phyloP scores from a whole-genome alignment of 768 basidiomycete genomes.

The Xerocomus spinulosus region DNA sequence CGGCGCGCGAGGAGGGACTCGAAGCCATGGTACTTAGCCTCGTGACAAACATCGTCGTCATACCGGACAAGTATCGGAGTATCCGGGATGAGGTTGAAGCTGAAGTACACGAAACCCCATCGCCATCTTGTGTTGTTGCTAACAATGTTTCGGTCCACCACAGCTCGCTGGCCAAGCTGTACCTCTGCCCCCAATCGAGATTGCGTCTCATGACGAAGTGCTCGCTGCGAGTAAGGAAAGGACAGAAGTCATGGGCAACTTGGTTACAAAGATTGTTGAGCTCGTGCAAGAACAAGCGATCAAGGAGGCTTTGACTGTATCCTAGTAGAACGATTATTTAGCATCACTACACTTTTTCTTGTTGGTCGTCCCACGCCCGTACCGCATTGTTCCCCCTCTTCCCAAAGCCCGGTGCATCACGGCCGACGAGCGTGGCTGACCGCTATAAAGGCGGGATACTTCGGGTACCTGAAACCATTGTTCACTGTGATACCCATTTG shows the following conservation, averaged over 20 bases:
- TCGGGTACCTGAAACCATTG: conserved; percentile 5
- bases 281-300: conserved; percentile 24
- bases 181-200: conserved; percentile 36
- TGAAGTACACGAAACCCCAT: conserved; percentile 46
- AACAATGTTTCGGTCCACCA: neutral
- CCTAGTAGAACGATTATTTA: no score
- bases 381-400: conserved; percentile 7
- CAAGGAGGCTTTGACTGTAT: conserved; percentile 3
- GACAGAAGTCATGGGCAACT: conserved; percentile 62
- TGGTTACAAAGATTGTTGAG: conserved; percentile 65
- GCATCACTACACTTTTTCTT: no score
- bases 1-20: conserved; percentile 69
- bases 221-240: conserved; percentile 59
- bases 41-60: conserved; percentile 82
- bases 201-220: conserved; percentile 80
- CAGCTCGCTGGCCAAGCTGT: conserved; percentile 61
- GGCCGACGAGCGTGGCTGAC: conserved; percentile 17
- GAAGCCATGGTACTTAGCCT: conserved; percentile 77
- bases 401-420: conserved; percentile 16
- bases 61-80: conserved; percentile 59
- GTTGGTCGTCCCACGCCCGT: conserved; percentile 20
- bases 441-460: conserved; percentile 13
- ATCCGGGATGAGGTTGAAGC: conserved; percentile 73
- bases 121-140: neutral
- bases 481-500: conserved; percentile 13